Conservation (phyloP, 352 stramenopile genomes). For the Phytophthora quininea region DNA sequence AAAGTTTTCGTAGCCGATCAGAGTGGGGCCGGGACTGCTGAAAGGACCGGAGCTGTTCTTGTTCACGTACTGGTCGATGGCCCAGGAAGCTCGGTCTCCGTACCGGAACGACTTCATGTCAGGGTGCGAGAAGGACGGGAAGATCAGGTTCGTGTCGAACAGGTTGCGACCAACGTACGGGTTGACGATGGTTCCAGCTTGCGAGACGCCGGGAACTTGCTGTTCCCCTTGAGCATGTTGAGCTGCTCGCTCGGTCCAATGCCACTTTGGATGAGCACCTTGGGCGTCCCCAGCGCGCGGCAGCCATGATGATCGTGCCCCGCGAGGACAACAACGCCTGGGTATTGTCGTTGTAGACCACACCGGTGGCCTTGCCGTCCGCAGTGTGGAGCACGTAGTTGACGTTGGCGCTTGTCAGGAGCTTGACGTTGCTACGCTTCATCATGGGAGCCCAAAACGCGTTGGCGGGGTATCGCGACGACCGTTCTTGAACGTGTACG, state of each 20-base stretch:
- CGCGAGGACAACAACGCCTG: slow-evolving; percentile 45
- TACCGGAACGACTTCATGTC: slow-evolving; percentile 60
- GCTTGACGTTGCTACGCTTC: slow-evolving; percentile 52
- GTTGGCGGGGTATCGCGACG: slow-evolving; percentile 61
- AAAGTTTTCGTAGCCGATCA: slow-evolving; percentile 71
- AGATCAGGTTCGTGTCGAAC: slow-evolving; percentile 64
- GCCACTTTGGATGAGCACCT: slow-evolving; percentile 82
- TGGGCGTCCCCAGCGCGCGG: slow-evolving; percentile 71
- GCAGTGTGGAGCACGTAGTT: slow-evolving; percentile 52
- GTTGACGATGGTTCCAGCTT: slow-evolving; percentile 50
- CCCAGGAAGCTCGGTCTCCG: slow-evolving; percentile 30
- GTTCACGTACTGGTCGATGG: slow-evolving; percentile 63
- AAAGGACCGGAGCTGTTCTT: slow-evolving; percentile 42
- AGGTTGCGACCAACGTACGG: slow-evolving; percentile 61
- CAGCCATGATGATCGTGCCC: slow-evolving; percentile 75
- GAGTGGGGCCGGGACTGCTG: slow-evolving; percentile 51
- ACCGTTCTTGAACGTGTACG: slow-evolving; percentile 60
- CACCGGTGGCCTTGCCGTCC: slow-evolving; percentile 45
- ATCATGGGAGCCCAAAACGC: slow-evolving; percentile 57
- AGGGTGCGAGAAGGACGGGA: slow-evolving; percentile 54
- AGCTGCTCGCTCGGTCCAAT: slow-evolving; percentile 75
- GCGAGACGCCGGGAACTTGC: slow-evolving; percentile 53
- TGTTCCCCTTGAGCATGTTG: slow-evolving; percentile 40
- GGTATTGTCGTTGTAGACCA: slow-evolving; percentile 51
- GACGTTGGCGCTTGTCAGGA: slow-evolving; percentile 55